phyloP scores from a whole-genome alignment of 192 early-diverging fungal species.

The Podila minutissima region DNA sequence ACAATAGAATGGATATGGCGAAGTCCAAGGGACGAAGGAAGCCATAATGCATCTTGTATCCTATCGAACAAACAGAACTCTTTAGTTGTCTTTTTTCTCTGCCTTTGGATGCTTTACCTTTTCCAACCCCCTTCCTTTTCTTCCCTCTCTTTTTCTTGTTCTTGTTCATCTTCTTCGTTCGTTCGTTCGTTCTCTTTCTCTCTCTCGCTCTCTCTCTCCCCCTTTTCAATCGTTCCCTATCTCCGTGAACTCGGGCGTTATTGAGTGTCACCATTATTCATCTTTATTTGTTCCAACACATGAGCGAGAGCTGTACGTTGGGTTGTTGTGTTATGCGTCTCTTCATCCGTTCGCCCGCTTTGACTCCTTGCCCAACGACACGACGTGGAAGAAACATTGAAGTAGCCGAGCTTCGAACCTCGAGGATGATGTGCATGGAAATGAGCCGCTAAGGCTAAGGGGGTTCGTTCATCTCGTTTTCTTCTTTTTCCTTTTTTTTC shows the following conservation, averaged over 20 bases:
- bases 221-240: too few species aligned
- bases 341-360: neutral
- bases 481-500: neutral
- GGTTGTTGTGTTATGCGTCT: neutral
- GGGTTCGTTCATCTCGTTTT: constrained; percentile 1
- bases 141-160: constrained; percentile 1
- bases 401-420: too few species aligned
- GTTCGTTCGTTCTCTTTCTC: neutral
- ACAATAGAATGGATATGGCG: neutral
- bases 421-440: too few species aligned
- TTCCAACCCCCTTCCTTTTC: neutral
- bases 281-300: too few species aligned
- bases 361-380: constrained; percentile 2
- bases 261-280: too few species aligned
- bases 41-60: too few species aligned
- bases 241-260: too few species aligned
- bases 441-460: neutral
- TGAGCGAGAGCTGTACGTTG: too few species aligned
- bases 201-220: neutral
- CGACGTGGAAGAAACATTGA: too few species aligned
- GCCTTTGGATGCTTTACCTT: neutral
- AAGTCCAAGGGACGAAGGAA: neutral
- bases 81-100: neutral
- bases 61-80: too few species aligned
- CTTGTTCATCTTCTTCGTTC: constrained; percentile 6